A percentile compares a stretch with the other conserved stretches of the same genome.
Conservation (phyloP, 2,329 filamentous ascomycete genomes). For the Paraphoma sp. region DNA sequence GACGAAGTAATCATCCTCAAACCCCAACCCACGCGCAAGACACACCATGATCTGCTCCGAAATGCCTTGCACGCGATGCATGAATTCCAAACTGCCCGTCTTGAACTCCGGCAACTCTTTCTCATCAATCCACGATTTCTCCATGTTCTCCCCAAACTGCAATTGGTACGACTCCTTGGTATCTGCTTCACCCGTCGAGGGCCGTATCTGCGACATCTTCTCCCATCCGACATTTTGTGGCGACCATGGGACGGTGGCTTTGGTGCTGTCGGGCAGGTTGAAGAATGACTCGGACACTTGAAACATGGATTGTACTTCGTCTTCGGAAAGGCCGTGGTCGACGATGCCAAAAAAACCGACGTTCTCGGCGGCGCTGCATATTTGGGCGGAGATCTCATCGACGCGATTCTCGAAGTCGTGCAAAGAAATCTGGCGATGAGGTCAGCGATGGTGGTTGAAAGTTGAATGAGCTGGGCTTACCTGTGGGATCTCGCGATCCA, state of each 20-base stretch:
- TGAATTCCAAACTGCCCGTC: slow-evolving; percentile 56
- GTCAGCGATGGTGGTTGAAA: not conserved
- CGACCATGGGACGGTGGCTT: slow-evolving; percentile 62
- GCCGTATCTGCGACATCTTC: slow-evolving; percentile 64
- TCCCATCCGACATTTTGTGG: slow-evolving; percentile 67
- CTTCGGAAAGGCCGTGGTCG: slow-evolving; percentile 60
- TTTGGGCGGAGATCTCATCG: slow-evolving; percentile 60
- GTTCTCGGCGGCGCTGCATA: slow-evolving; percentile 63
- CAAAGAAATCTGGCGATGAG: slow-evolving; percentile 54
- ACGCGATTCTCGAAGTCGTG: slow-evolving; percentile 60
- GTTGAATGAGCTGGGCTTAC: not conserved
- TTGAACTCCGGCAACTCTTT: slow-evolving; percentile 58
- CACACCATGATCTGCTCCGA: slow-evolving; percentile 65
- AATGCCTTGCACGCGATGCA: slow-evolving; percentile 60
- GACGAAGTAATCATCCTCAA: slow-evolving; percentile 64
- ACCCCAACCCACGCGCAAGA: slow-evolving; percentile 64
- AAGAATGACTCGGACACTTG: slow-evolving; percentile 61
- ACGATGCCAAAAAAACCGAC: slow-evolving; percentile 67
- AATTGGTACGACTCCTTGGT: slow-evolving; percentile 69
- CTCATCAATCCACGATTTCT: slow-evolving; percentile 58
- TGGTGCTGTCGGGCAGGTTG: slow-evolving; percentile 57
- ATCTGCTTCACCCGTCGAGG: slow-evolving; percentile 65
- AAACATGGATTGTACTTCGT: slow-evolving; percentile 62
- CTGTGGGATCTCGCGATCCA: slow-evolving; percentile 7
- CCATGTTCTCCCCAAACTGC: slow-evolving; percentile 65